Evolutionary conservation across 2,329 filamentous ascomycete species (phyloP), one percentile per base, ranked within the genome.

Genomic region (Lecanosticta acicola): DNA sequence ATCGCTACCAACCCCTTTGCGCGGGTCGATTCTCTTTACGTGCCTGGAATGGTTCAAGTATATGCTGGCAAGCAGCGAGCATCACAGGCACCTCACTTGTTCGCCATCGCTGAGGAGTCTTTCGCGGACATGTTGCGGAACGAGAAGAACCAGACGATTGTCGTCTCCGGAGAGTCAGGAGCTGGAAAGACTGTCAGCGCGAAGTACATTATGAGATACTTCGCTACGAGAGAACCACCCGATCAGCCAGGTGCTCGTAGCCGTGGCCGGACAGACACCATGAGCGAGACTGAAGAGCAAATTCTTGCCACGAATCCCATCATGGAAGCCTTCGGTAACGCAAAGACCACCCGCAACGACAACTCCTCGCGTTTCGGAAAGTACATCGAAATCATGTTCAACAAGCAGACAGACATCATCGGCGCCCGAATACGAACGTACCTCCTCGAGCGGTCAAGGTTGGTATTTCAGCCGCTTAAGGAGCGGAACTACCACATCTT

Each of bases 141-240:
- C 72, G 79, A 80, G 59, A 90, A 89, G 70, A 98, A 98, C 71
- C 93, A 98, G 74, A 98, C 93, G 32, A 87, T 98, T 54, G 93
- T 98, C 43, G 93, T 98, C n/a, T 98, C 93, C 29, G 93, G 93
- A 67, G 93, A 98, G 71, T 98, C 93, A 44, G 93, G 93, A 79
- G 93, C 93, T 54, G 93, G 93, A 64, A 98, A 98, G 75, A 98
- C 93, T 3, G 93, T 98, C 67, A 97, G 91, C 70, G 93, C 93
- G 60, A 98, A 98, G 74, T 97, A 98, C 71, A 97, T 98, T 67
- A 98, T 98, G 93, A 83, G 93, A 62, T 98, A 98, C 74, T 98
- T 98, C 70, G 93, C 93, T 53, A 98, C 93, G 35, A 83, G 93
- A 79, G 93, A 96, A 70, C 85, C 90, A 5, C 89, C 93, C 45